phyloP scores from a whole-genome alignment of 441 rosid genomes.

The Aleurites moluccanus region DNA sequence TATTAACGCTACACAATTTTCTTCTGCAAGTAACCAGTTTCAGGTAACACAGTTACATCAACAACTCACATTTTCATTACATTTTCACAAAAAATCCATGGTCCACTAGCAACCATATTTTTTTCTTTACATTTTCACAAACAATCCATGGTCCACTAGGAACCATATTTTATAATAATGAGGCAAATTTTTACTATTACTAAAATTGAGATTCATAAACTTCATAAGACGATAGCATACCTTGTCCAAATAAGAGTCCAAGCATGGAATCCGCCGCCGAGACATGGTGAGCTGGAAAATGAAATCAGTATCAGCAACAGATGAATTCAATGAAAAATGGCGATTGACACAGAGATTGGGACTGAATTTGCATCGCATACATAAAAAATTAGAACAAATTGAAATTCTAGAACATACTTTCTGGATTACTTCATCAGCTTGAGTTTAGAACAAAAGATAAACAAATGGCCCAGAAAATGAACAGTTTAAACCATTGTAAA shows the following conservation, averaged over 20 bases:
- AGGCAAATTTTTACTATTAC: neutral
- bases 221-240: constrained; percentile 37
- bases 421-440: neutral
- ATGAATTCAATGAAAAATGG: neutral
- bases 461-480: no score
- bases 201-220: neutral
- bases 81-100: neutral
- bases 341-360: neutral
- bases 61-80: neutral
- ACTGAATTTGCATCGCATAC: neutral
- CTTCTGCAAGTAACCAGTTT: neutral
- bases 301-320: neutral
- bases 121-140: neutral
- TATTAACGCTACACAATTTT: neutral
- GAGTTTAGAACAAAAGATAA: no score
- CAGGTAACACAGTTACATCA: constrained; percentile 5
- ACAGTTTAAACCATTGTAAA: no score
- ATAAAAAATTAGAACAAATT: neutral
- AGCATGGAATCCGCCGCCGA: constrained; percentile 90
- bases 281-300: constrained; percentile 86
- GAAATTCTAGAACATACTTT: neutral
- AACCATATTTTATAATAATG: neutral
- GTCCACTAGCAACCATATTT: neutral
- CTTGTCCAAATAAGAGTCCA: constrained; percentile 99
- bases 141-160: neutral